Evolutionary conservation across 495 filamentous ascomycete genomes (phyloP).

Genomic region (Hypoxylon perforatum): DNA sequence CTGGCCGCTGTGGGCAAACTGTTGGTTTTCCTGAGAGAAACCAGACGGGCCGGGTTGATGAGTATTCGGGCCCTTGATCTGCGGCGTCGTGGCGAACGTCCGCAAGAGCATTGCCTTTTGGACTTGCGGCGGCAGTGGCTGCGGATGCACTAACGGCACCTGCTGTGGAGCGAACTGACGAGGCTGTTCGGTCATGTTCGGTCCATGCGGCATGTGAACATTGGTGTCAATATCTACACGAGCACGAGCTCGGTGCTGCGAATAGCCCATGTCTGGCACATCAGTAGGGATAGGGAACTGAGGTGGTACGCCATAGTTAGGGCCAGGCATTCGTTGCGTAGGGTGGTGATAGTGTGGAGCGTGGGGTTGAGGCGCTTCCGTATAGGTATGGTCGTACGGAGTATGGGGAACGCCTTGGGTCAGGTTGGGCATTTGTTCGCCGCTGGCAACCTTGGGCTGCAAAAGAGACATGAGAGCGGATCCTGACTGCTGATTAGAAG

Average conservation of each 20-base stretch:
- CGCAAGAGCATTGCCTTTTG: slow-evolving; percentile 55
- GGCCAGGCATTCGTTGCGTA: slow-evolving; percentile 46
- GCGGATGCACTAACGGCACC: slow-evolving; percentile 62
- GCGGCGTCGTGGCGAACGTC: slow-evolving; percentile 35
- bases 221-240: slow-evolving; percentile 36
- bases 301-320: slow-evolving; percentile 55
- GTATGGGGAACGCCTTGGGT: slow-evolving; percentile 46
- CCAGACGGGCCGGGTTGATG: slow-evolving; percentile 39
- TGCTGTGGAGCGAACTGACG: slow-evolving; percentile 43
- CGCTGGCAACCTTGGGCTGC: slow-evolving; percentile 47
- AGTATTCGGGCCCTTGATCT: slow-evolving; percentile 16
- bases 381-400: slow-evolving; percentile 55
- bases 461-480: slow-evolving; percentile 71
- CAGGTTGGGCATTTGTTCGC: slow-evolving; percentile 16
- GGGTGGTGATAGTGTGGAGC: slow-evolving; percentile 56
- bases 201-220: slow-evolving; percentile 21
- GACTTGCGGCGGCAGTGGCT: slow-evolving; percentile 64
- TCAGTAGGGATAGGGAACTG: slow-evolving; percentile 57
- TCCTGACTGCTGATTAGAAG: slow-evolving; percentile 41
- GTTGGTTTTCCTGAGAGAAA: slow-evolving; percentile 42
- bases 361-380: slow-evolving; percentile 47
- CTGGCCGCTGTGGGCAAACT: slow-evolving; percentile 10
- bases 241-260: slow-evolving; percentile 43
- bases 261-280: slow-evolving; percentile 28
- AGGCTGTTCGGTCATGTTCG: slow-evolving; percentile 15